phyloP scores from a whole-genome alignment of 2,329 filamentous ascomycete genomes.

The Cryphonectria carpinicola region DNA sequence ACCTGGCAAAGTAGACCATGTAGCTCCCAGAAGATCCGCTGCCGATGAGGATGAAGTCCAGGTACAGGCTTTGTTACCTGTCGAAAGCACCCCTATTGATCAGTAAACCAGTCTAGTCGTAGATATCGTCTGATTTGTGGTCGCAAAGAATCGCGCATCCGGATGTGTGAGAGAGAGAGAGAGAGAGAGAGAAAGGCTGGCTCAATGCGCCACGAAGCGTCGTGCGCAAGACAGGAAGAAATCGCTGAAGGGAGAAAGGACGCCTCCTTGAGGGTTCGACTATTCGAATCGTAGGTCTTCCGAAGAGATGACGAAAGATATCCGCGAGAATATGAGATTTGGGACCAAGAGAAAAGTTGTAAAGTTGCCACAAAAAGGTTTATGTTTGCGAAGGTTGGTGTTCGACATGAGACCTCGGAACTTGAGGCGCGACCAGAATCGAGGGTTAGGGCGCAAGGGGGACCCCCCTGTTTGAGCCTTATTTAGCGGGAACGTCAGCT shows the following conservation, averaged over 20 bases:
- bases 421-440: neutral
- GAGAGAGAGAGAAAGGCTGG: too few species aligned
- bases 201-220: neutral
- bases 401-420: constrained; percentile 1
- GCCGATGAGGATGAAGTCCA: neutral
- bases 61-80: neutral
- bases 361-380: neutral
- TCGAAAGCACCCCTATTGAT: neutral
- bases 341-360: neutral
- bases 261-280: neutral
- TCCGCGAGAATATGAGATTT: neutral
- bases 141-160: neutral
- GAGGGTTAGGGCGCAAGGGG: constrained; percentile 15
- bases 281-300: neutral
- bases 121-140: neutral
- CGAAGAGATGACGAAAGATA: neutral
- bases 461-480: neutral
- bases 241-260: neutral
- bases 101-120: neutral
- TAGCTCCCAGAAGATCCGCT: neutral
- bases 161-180: neutral
- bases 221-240: neutral
- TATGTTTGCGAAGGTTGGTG: neutral
- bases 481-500: neutral
- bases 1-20: neutral